Evolutionary conservation across 2,329 filamentous ascomycete genomes (phyloP).

Genomic region (Fusarium papillatum): DNA sequence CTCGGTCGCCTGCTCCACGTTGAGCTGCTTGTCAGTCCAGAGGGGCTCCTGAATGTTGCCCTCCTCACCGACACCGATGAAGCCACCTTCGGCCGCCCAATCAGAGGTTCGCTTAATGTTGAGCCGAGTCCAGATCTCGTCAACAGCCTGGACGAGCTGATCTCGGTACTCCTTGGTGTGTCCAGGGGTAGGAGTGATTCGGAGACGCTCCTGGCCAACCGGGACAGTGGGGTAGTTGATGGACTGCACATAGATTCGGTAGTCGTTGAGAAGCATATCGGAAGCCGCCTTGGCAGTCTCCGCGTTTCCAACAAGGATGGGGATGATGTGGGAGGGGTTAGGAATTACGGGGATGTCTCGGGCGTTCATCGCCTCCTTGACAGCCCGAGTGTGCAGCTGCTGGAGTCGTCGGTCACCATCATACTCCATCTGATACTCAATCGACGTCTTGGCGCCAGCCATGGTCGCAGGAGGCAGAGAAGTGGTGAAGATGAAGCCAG

Average conservation of each 20-base stretch:
- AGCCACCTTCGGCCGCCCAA: slow-evolving; percentile 92
- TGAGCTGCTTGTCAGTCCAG: slow-evolving; percentile 93
- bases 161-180: slow-evolving; percentile 89
- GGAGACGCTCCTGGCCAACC: slow-evolving; percentile 95
- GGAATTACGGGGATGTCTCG: slow-evolving; percentile 96
- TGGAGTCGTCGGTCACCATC: slow-evolving; percentile 91
- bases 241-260: slow-evolving; percentile 96
- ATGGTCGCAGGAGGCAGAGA: slow-evolving; percentile 96
- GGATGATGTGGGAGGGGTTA: slow-evolving; percentile 97
- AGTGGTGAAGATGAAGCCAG: slow-evolving; percentile 99
- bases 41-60: slow-evolving; percentile 77
- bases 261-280: slow-evolving; percentile 90
- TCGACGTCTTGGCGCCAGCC: slow-evolving; percentile 92
- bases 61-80: slow-evolving; percentile 91
- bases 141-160: slow-evolving; percentile 85
- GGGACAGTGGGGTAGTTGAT: slow-evolving; percentile 99
- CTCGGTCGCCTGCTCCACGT: slow-evolving; percentile 75
- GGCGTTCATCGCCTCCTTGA: slow-evolving; percentile 85
- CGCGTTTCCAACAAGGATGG: slow-evolving; percentile 93
- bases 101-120: slow-evolving; percentile 93
- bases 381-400: slow-evolving; percentile 94
- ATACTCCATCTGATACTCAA: slow-evolving; percentile 92
- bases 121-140: slow-evolving; percentile 90
- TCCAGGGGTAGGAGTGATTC: slow-evolving; percentile 95
- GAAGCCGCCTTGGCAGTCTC: slow-evolving; percentile 93